These are phyloP conservation scores for Begonia loranthoides DNA, from an alignment of 306 rosid genomes.

Conservation along the genomic window DNA sequence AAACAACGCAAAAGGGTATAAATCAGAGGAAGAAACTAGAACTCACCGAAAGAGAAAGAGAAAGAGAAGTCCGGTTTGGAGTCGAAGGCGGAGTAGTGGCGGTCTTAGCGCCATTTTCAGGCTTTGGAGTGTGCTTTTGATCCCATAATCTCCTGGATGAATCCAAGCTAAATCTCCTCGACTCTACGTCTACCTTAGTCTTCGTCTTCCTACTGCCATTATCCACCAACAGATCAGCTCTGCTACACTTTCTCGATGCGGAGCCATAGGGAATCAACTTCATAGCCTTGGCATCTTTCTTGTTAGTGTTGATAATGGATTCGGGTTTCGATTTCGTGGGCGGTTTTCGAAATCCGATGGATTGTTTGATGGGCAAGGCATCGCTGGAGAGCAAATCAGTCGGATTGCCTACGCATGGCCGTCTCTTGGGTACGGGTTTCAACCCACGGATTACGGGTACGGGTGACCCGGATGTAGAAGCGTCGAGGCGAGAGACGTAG, in stretches of 20 bases:
- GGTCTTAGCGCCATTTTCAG: not conserved
- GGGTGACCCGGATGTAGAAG: slow-evolving; percentile 10
- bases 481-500: slow-evolving; percentile 41
- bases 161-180: slow-evolving; percentile 63
- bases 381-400: slow-evolving; percentile 38
- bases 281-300: not conserved
- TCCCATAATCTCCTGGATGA: slow-evolving; percentile 53
- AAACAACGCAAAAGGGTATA: too few species aligned
- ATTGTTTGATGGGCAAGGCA: slow-evolving; percentile 9
- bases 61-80: slow-evolving; percentile 11
- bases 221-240: slow-evolving; percentile 1
- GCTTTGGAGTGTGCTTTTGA: slow-evolving; percentile 9
- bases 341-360: slow-evolving; percentile 8
- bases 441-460: slow-evolving; percentile 47
- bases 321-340: not conserved
- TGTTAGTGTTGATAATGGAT: not conserved
- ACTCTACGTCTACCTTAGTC: slow-evolving; percentile 3
- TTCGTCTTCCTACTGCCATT: not conserved
- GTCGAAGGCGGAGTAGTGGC: slow-evolving; percentile 15
- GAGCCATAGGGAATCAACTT: not conserved
- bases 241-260: not conserved
- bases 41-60: not conserved
- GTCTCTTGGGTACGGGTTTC: slow-evolving; percentile 39
- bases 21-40: too few species aligned
- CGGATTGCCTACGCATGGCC: slow-evolving; percentile 52